A percentile compares a stretch with the other conserved stretches of the same genome.
These are phyloP conservation scores for Mycena metata DNA, from an alignment of 768 basidiomycete genomes.

Conservation along the genomic window DNA sequence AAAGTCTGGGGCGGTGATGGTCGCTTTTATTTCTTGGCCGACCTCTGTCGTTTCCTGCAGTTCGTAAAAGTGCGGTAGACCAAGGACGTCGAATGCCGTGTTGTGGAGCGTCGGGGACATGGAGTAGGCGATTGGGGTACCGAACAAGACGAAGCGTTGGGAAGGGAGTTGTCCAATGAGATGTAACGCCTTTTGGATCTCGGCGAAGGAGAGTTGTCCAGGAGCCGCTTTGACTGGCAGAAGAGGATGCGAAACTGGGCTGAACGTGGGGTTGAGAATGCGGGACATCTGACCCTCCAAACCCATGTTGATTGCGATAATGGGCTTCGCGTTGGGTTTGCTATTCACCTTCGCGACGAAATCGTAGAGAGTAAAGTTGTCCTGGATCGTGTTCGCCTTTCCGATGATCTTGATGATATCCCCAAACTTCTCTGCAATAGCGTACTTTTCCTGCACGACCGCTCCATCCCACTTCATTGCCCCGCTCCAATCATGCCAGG, in stretches of 20 bases:
- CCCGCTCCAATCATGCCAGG: constrained; percentile 96
- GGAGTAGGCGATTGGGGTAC: constrained; percentile 88
- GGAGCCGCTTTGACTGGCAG: constrained; percentile 92
- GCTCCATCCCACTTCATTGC: constrained; percentile 83
- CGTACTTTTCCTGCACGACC: constrained; percentile 77
- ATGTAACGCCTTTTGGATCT: constrained; percentile 87
- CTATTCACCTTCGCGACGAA: constrained; percentile 70
- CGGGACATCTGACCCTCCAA: constrained; percentile 90
- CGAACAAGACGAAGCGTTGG: constrained; percentile 87
- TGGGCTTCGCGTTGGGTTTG: constrained; percentile 73
- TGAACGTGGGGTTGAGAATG: constrained; percentile 87
- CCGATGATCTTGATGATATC: constrained; percentile 96
- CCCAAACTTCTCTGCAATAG: constrained; percentile 73
- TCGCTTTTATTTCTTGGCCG: constrained; percentile 72
- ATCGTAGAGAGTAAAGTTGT: constrained; percentile 83
- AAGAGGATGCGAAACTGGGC: constrained; percentile 90
- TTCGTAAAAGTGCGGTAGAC: constrained; percentile 86
- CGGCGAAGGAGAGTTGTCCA: constrained; percentile 89
- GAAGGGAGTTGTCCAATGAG: constrained; percentile 84
- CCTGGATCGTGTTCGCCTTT: constrained; percentile 78
- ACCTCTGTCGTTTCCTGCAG: constrained; percentile 82
- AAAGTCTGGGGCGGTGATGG: constrained; percentile 78
- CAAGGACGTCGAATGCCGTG: constrained; percentile 83
- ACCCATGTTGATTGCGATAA: constrained; percentile 97
- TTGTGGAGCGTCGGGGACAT: constrained; percentile 97